phyloP scores from a whole-genome alignment of 106 monocot species.

The Hemerocallis citrina region DNA sequence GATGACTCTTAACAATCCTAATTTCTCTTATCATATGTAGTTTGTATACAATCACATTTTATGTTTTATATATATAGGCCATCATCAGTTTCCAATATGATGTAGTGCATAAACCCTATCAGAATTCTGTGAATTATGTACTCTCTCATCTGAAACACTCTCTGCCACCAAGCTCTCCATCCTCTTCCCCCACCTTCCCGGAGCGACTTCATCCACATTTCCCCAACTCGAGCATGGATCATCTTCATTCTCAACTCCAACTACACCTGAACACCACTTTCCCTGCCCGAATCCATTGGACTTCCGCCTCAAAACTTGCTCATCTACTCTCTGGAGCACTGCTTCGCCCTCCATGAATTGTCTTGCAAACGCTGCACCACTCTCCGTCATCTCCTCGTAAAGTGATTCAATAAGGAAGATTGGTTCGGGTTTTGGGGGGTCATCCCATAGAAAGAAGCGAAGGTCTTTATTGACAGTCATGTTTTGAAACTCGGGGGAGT shows the following conservation, averaged over 20 bases:
- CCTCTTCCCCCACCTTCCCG: constrained; percentile 29
- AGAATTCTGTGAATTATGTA: constrained; percentile 34
- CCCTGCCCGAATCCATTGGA: constrained; percentile 26
- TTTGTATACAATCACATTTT: too few relatives aligned
- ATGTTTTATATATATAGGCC: too few relatives aligned
- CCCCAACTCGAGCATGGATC: constrained; percentile 36
- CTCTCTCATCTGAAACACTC: constrained; percentile 30
- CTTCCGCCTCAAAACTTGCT: constrained; percentile 33
- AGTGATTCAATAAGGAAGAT: constrained; percentile 46
- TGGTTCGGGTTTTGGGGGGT: constrained; percentile 61
- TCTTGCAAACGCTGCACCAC: constrained; percentile 68
- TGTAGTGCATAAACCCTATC: too few relatives aligned
- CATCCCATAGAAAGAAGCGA: constrained; percentile 62
- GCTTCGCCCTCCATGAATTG: constrained; percentile 42
- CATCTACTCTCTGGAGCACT: constrained; percentile 44
- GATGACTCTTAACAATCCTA: too few relatives aligned
- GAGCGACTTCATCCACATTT: constrained; percentile 34
- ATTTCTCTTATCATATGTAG: too few relatives aligned
- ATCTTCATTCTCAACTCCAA: constrained; percentile 7
- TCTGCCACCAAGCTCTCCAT: constrained; percentile 27
- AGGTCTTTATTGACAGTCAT: constrained; percentile 73
- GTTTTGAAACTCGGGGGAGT: constrained; percentile 59
- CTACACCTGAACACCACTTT: constrained; percentile 36
- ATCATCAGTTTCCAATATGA: too few relatives aligned
- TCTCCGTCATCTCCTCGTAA: constrained; percentile 44